These are phyloP conservation scores for Paxillus ammoniavirescens DNA, from an alignment of 768 basidiomycete species.

Conservation along the genomic window DNA sequence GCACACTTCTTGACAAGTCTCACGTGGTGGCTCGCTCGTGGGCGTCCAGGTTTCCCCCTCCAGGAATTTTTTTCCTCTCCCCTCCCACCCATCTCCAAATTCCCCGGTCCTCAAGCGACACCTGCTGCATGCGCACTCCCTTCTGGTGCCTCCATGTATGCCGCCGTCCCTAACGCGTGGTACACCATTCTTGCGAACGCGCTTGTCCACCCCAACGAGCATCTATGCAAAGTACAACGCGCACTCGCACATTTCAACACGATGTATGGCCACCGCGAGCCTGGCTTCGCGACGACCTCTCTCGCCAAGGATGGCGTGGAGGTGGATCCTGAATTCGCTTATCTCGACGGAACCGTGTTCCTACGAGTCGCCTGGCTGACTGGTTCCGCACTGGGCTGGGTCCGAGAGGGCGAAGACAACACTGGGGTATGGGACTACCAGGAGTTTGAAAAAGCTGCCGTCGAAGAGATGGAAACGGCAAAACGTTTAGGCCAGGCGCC, in stretches of 20 bases:
- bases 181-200: slow-evolving; percentile 50
- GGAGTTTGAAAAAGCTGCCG: slow-evolving; percentile 15
- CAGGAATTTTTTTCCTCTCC: slow-evolving; percentile 40
- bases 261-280: slow-evolving; percentile 40
- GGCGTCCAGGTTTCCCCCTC: slow-evolving; percentile 47
- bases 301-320: slow-evolving; percentile 9
- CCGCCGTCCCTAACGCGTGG: slow-evolving; percentile 54
- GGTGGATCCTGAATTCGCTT: slow-evolving; percentile 39
- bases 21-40: slow-evolving; percentile 49
- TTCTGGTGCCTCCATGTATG: slow-evolving; percentile 31
- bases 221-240: slow-evolving; percentile 47
- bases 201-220: slow-evolving; percentile 58
- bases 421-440: slow-evolving; percentile 21
- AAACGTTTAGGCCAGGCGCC: neutral
- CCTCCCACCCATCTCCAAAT: slow-evolving; percentile 1
- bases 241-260: slow-evolving; percentile 44
- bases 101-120: slow-evolving; percentile 16
- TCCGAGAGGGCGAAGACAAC: slow-evolving; percentile 36
- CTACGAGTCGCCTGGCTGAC: slow-evolving; percentile 53
- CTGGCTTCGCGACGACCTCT: slow-evolving; percentile 27
- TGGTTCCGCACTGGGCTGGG: slow-evolving; percentile 39
- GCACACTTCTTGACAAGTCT: slow-evolving; percentile 49
- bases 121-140: slow-evolving; percentile 30
- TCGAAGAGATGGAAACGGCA: slow-evolving; percentile 1
- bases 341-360: slow-evolving; percentile 65